Evolutionary conservation across 305 asterid species (phyloP).

Genomic region (Fraxinus velutina): DNA sequence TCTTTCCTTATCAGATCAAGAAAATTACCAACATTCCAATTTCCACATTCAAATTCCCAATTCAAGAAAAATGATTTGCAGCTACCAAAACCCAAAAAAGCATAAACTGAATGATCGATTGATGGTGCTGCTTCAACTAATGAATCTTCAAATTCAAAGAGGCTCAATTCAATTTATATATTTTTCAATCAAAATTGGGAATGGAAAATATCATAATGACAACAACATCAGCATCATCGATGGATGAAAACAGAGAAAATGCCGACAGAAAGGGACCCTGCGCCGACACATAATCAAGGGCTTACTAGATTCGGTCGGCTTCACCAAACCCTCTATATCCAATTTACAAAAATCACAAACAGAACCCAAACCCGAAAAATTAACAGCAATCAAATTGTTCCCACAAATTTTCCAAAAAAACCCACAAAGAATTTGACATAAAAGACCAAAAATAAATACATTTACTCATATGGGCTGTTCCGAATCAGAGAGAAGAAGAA

Average conservation of each 20-base stretch:
- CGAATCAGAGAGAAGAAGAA: background rate
- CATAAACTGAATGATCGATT: conserved; percentile 18
- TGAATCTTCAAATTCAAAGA: conserved; percentile 7
- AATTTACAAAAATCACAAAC: conserved; percentile 13
- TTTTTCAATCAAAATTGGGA: background rate
- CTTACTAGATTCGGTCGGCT: background rate
- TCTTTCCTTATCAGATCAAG: conserved; percentile 24
- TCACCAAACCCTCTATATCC: conserved; percentile 22
- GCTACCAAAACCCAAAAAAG: background rate
- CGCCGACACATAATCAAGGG: conserved; percentile 44
- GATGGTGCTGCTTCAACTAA: background rate
- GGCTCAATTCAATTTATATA: background rate
- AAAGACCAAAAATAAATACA: background rate
- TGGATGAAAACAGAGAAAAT: conserved; percentile 30
- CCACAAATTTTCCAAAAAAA: background rate
- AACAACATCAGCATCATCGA: conserved; percentile 23
- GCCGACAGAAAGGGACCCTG: conserved; percentile 56
- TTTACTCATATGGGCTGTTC: background rate
- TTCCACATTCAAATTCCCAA: conserved; percentile 14
- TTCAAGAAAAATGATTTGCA: background rate
- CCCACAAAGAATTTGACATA: background rate
- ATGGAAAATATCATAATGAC: conserved; percentile 13
- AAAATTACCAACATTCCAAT: conserved; percentile 18
- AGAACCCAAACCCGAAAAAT: background rate
- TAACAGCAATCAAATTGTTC: background rate